Base-by-base conservation (phyloP, 495 filamentous ascomycete species). In the Acidomyces sp. region DNA sequence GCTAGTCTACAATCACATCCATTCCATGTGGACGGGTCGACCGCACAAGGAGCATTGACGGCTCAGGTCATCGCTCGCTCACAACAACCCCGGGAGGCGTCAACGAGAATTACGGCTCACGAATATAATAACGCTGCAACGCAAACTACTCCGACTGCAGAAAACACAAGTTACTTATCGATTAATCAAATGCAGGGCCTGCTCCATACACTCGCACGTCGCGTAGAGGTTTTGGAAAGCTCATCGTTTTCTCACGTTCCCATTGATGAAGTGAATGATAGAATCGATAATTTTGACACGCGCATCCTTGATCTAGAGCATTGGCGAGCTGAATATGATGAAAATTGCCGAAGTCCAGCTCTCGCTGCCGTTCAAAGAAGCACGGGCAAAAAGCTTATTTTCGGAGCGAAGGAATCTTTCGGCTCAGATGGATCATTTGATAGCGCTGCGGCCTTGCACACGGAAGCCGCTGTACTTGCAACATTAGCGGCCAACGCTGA, bases 291-390 rank as follows among this genome's bases (percentile, higher is more conserved):
- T n/a, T 38, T 67, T 17, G 77, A 80, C 34, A 60, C 62, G 5
- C 66, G 74, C 34, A 55, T 80, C 4, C 62, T 67, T 11, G 76
- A 82, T 4, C 61, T 80, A 11, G 77, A 80, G 54, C 61, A 63
- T n/a, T 66, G 72, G 27, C 57, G 77, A 11, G 66, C 69, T 15
- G 74, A 80, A 45, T 59, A 76, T 19, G 74, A 80, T 30, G 70
- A 70, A 49, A 11, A 16, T 1, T 26, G 42, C 3, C 13, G 16
- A 21, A 24, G 15, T 22, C 42, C 42, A 4, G 27, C 11, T 6
- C 3, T 10, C 3, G 5, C 10, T 4, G 22, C 6, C 10, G 24
- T 18, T 0, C n/a, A n/a, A 4, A 41, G 30, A 15, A 36, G 17
- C 18, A 51, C 35, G 34, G 26, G 43, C 11, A 20, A 43, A 11